Base-by-base conservation (phyloP, 768 basidiomycete genomes). In the Tricholoma bakamatsutake region DNA sequence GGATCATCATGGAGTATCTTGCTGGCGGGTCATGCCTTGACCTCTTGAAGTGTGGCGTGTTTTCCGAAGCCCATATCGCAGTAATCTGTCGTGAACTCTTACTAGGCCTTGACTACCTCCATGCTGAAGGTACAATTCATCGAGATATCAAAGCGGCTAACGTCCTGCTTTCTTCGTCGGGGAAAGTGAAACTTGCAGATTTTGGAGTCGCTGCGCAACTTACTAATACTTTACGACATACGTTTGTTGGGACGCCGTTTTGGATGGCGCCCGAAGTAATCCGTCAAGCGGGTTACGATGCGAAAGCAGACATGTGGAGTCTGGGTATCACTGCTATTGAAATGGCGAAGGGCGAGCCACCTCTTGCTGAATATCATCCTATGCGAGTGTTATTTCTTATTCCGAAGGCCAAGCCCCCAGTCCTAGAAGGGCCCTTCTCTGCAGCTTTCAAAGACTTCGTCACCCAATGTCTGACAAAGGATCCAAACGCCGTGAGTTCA, bases 201-300 rank as follows among this genome's bases (percentile, higher is more conserved):
- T 98, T 99, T 66, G 97, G 97, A 59, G 97, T 99, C 21, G 96
- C 97, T 6, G 97, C 97, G 1, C 95, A 98, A 67, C 83, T 99
- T 58, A 94, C 95, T 39, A 93, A 80, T 70, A 96, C 94, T 0
- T 77, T 96, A 50, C 84, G 96, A 47, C 95, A 98, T 67, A 99
- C 97, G 0, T 98, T 99, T 68, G 96, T 99, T 56, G 96, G 93
- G 28, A 95, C 93, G 3, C 93, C 93, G 1, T 95, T 93, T 67
- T 96, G 93, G 93, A 96, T 96, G 94, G 96, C 96, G 2, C 96
- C 96, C 2, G 96, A 98, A 69, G 96, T 98, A 54, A 98, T 98
- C 64, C 87, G 93, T 33, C 94, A 98, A 70, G 89, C 94, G 5
- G 96, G 95, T 1, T 98, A 98, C 71, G 94, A 98, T 66, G 81